phyloP scores from a whole-genome alignment of 139 green algal species.

The Edaphochlamys debaryana region DNA sequence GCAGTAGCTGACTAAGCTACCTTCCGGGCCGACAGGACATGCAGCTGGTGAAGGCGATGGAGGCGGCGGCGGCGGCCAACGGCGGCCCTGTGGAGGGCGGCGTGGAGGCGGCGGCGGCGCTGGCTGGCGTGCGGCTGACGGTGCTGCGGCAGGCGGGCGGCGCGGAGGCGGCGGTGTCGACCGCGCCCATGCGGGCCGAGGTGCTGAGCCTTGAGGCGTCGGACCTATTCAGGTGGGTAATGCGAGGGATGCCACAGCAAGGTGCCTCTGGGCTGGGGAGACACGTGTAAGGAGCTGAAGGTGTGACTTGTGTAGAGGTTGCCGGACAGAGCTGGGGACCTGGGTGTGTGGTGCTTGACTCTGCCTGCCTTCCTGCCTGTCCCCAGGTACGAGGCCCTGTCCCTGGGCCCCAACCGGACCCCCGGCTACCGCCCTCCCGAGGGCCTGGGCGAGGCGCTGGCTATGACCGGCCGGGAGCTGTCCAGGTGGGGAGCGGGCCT shows the following conservation, averaged over 20 bases:
- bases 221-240: neutral
- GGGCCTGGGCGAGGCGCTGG: neutral
- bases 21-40: neutral
- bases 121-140: slow-evolving; percentile 13
- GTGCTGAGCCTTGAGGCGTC: neutral
- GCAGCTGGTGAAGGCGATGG: neutral
- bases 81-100: neutral
- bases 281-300: too few species aligned
- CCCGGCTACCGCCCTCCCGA: neutral
- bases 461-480: slow-evolving; percentile 4
- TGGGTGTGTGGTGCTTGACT: neutral
- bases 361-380: neutral
- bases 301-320: too few species aligned
- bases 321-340: too few species aligned
- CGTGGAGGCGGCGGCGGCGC: neutral
- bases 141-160: neutral
- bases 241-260: too few species aligned
- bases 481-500: neutral
- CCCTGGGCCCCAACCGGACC: neutral
- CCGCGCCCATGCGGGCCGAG: neutral
- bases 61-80: neutral
- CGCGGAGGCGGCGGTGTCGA: neutral
- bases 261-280: too few species aligned
- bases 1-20: too few species aligned
- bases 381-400: slow-evolving; percentile 10